Evolutionary conservation across 2,329 filamentous ascomycete species (phyloP).

Genomic region (Phaeosphaeria sp.): DNA sequence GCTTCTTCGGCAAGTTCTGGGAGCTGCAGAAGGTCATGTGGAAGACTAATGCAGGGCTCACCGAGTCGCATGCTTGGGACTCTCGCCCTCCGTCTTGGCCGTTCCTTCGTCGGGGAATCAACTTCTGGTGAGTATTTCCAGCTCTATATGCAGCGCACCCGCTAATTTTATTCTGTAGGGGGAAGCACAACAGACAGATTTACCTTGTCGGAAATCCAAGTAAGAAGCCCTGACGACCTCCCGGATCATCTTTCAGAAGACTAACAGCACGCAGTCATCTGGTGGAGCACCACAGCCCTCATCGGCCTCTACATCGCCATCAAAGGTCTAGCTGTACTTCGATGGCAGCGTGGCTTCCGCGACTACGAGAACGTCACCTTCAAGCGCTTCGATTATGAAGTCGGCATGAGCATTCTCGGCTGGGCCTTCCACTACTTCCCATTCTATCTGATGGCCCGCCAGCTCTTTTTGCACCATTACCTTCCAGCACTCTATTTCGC

Average conservation of each 20-base stretch:
- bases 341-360: slow-evolving; percentile 92
- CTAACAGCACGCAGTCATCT: too few species aligned
- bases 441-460: slow-evolving; percentile 97
- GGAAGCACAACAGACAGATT: slow-evolving; percentile 89
- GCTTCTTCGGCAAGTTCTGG: slow-evolving; percentile 97
- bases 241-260: too few species aligned
- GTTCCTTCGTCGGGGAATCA: slow-evolving; percentile 89
- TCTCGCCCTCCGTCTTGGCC: slow-evolving; percentile 95
- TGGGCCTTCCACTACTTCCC: slow-evolving; percentile 99
- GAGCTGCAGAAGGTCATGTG: slow-evolving; percentile 99
- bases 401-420: slow-evolving; percentile 86
- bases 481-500: slow-evolving; percentile 97
- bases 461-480: slow-evolving; percentile 98
- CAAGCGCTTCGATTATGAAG: slow-evolving; percentile 97
- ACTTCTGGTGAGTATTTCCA: slow-evolving; percentile 77
- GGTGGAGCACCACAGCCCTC: slow-evolving; percentile 86
- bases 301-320: slow-evolving; percentile 79
- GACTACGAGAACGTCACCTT: slow-evolving; percentile 85
- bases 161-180: not conserved
- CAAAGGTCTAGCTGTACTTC: slow-evolving; percentile 85
- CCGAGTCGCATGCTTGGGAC: slow-evolving; percentile 98
- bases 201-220: slow-evolving; percentile 90
- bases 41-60: slow-evolving; percentile 94
- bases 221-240: too few species aligned
- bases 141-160: not conserved